A percentile compares a stretch with the other conserved stretches of the same genome.
phyloP scores from a whole-genome alignment of 495 filamentous ascomycete species.

The Penicillium canescens region DNA sequence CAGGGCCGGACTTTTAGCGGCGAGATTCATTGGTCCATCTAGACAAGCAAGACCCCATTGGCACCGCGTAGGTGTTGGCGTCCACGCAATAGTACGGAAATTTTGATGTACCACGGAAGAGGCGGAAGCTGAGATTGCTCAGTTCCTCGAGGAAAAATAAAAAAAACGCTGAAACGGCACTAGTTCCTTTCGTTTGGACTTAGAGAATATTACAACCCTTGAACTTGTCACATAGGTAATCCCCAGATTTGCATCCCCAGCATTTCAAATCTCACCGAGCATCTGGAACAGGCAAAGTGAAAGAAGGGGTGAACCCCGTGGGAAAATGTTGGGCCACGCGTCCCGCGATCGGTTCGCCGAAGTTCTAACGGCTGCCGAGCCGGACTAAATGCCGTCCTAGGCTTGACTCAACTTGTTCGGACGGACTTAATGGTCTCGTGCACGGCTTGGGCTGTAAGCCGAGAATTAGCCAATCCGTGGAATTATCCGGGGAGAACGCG shows the following conservation, averaged over 20 bases:
- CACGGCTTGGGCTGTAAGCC: conserved; percentile 3
- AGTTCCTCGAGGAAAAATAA: conserved; percentile 6
- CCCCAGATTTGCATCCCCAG: conserved; percentile 19
- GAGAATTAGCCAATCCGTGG: conserved; percentile 1
- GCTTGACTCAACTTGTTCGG: background rate
- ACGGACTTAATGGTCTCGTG: background rate
- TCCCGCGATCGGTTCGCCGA: conserved; percentile 14
- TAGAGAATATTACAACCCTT: background rate
- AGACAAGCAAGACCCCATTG: background rate
- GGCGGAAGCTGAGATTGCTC: conserved; percentile 9
- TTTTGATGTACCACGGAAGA: conserved; percentile 5
- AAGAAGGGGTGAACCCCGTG: conserved; percentile 8
- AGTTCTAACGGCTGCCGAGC: background rate
- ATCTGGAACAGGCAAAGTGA: conserved; percentile 18
- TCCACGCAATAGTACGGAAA: background rate
- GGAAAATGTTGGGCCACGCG: conserved; percentile 9
- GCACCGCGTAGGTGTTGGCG: background rate
- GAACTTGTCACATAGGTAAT: background rate
- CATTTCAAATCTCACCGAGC: conserved; percentile 15
- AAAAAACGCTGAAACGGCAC: background rate
- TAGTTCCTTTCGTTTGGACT: background rate
- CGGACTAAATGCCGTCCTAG: conserved; percentile 5
- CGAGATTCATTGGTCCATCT: background rate
- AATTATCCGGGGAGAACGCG: background rate
- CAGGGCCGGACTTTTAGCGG: conserved; percentile 4